A percentile compares a stretch with the other conserved stretches of the same genome.
These are phyloP conservation scores for Penicillium sp. DNA, from an alignment of 2,329 filamentous ascomycete species.

Conservation along the genomic window DNA sequence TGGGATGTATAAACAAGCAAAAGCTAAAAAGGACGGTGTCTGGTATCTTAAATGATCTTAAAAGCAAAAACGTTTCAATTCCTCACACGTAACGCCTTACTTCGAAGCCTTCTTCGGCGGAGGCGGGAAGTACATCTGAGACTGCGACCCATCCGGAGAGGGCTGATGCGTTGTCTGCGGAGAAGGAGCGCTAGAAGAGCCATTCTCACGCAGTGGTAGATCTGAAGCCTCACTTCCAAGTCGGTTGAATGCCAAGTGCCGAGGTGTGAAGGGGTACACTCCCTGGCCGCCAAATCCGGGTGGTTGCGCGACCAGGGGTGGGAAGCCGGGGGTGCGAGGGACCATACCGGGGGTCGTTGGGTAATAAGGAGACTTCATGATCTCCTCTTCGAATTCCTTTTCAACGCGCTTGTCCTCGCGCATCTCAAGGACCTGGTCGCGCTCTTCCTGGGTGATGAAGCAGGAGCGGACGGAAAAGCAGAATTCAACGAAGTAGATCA, in stretches of 20 bases:
- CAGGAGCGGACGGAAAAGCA: conserved; percentile 51
- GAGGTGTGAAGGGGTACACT: conserved; percentile 34
- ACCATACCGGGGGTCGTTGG: conserved; percentile 27
- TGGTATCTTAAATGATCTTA: conserved; percentile 4
- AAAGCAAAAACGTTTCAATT: background rate
- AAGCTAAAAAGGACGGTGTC: conserved; percentile 14
- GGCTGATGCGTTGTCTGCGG: conserved; percentile 21
- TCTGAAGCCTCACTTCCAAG: conserved; percentile 39
- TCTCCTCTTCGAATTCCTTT: conserved; percentile 44
- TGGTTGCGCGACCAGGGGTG: conserved; percentile 28
- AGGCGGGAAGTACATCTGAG: conserved; percentile 44
- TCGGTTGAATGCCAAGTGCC: conserved; percentile 44
- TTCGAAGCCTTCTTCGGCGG: conserved; percentile 43
- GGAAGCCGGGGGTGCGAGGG: conserved; percentile 29
- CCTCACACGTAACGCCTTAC: background rate
- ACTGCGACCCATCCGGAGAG: conserved; percentile 6
- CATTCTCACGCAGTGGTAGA: conserved; percentile 41
- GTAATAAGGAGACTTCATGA: conserved; percentile 39
- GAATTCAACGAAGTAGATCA: conserved; percentile 53
- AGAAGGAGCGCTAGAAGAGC: conserved; percentile 22
- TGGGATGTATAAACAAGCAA: conserved; percentile 2
- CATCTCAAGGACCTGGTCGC: conserved; percentile 33
- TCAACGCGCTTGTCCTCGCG: conserved; percentile 39
- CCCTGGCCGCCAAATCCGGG: background rate
- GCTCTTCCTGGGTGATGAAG: conserved; percentile 44